Base-by-base conservation (phyloP, 1,139 yeast species). In the Wickerhamomyces sp. region DNA sequence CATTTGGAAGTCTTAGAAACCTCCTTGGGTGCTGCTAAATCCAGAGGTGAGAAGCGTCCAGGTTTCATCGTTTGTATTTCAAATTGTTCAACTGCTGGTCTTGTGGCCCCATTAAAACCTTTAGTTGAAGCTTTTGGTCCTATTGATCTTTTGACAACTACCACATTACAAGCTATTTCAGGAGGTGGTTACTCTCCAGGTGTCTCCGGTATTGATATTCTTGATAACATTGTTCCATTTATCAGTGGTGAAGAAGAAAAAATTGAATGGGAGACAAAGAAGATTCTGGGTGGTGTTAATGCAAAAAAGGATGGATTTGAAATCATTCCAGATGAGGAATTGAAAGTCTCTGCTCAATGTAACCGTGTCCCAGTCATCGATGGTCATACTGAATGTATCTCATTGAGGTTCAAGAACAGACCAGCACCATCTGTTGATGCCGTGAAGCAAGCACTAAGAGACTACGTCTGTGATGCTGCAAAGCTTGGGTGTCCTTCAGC, bases 181-280 rank as follows among this genome's bases (percentile, higher is more conserved):
- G 99, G 99, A 49, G 98, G 95, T 19, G 99, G 99, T 3, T 91
- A 86, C 62, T 85, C 96, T 12, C 99, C 99, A 30, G 99, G 99
- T 59, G 95, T 89, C 35, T 78, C 96, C 19, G 93, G 95, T 42
- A 89, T 91, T 64, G 97, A 91, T 57, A 79, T 91, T 36, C 72
- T 91, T 54, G 99, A 91, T 65, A 91, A 91, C 66, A 73, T 91
- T 49, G 87, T 91, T 37, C 99, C 99, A 31, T 89, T 68, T 70
- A 91, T 91, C 55, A 73, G 91, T 43, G 96, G 98, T 33, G 99
- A 91, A 65, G 99, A 91, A 66, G 99, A 93, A 50, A 91, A 91
- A 67, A 87, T 91, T 50, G 98, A 93, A 65, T 88, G 95, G 94
- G 99, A 91, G 67, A 88, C 98, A 36, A 85, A 86, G 60, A 91